Evolutionary conservation across 2,329 filamentous ascomycete species (phyloP).

Genomic region (Ophiostoma perfectum): DNA sequence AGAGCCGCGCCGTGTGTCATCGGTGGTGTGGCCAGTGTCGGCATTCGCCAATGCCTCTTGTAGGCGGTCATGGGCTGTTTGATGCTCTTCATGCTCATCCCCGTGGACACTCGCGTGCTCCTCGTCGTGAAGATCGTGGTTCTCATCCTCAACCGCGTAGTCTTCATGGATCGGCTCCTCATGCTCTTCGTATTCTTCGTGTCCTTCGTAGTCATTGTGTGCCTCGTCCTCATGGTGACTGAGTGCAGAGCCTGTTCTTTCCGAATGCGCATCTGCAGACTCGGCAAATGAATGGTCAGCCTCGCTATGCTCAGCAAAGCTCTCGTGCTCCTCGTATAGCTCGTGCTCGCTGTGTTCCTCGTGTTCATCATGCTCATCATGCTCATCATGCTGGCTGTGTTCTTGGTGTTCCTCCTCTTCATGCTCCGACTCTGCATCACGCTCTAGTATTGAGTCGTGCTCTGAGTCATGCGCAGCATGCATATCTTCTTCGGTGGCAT

Average conservation of each 20-base stretch:
- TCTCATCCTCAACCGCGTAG: neutral
- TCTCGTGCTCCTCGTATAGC: neutral
- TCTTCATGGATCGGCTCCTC: neutral
- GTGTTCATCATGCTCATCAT: neutral
- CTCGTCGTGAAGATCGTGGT: too few species aligned
- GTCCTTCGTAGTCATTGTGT: neutral
- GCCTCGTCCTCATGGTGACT: neutral
- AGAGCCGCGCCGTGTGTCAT: slow-evolving; percentile 11
- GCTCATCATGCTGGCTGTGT: neutral
- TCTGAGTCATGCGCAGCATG: neutral
- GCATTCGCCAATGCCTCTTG: slow-evolving; percentile 2
- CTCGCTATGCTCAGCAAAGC: slow-evolving; percentile 10
- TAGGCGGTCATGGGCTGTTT: neutral
- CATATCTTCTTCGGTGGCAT: too few species aligned
- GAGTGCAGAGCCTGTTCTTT: neutral
- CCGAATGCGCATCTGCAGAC: neutral
- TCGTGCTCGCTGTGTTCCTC: neutral
- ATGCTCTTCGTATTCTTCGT: neutral
- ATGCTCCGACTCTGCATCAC: neutral
- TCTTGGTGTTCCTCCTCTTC: neutral
- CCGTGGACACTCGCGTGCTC: too few species aligned
- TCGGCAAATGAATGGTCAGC: slow-evolving; percentile 10
- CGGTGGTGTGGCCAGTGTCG: neutral
- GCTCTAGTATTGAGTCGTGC: neutral
- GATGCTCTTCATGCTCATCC: neutral